Evolutionary conservation across 805 yeast species (phyloP).

Genomic region (Metschnikowia bowlesiae): DNA sequence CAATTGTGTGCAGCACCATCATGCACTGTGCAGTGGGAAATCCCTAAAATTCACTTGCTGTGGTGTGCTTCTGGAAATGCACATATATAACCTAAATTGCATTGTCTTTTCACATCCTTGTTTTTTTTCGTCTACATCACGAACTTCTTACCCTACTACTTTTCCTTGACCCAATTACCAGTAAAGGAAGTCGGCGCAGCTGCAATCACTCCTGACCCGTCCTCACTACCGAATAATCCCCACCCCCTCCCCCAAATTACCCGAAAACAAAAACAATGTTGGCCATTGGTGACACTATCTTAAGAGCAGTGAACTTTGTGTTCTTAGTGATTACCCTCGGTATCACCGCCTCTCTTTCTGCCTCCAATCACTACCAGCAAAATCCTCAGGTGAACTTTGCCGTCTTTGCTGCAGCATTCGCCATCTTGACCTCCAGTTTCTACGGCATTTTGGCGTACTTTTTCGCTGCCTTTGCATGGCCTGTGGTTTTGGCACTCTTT

Average conservation of each 20-base stretch:
- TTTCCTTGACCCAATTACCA: neutral
- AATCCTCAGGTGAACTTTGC: slow-evolving; percentile 85
- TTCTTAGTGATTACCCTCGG: slow-evolving; percentile 80
- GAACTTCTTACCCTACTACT: neutral
- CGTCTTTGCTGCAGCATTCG: slow-evolving; percentile 85
- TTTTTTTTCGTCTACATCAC: slow-evolving; percentile 3
- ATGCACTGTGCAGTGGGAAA: slow-evolving; percentile 8
- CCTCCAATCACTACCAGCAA: slow-evolving; percentile 46
- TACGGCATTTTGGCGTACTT: slow-evolving; percentile 79
- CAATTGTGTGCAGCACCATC: slow-evolving; percentile 11
- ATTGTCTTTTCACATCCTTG: neutral
- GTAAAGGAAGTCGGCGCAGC: neutral
- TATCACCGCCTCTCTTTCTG: slow-evolving; percentile 82
- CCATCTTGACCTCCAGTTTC: slow-evolving; percentile 71
- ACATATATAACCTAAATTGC: slow-evolving; percentile 4
- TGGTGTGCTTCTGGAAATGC: slow-evolving; percentile 9
- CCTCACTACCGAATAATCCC: neutral
- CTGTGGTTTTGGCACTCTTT: slow-evolving; percentile 63
- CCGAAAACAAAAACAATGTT: slow-evolving; percentile 37
- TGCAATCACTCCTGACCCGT: neutral
- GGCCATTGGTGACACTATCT: slow-evolving; percentile 68
- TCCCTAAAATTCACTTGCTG: slow-evolving; percentile 10
- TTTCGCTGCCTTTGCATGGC: slow-evolving; percentile 79
- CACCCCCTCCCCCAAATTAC: neutral
- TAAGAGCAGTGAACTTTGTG: slow-evolving; percentile 71